Evolutionary conservation across 495 filamentous ascomycete species (phyloP).

Genomic region (Penicillium riverlandense): DNA sequence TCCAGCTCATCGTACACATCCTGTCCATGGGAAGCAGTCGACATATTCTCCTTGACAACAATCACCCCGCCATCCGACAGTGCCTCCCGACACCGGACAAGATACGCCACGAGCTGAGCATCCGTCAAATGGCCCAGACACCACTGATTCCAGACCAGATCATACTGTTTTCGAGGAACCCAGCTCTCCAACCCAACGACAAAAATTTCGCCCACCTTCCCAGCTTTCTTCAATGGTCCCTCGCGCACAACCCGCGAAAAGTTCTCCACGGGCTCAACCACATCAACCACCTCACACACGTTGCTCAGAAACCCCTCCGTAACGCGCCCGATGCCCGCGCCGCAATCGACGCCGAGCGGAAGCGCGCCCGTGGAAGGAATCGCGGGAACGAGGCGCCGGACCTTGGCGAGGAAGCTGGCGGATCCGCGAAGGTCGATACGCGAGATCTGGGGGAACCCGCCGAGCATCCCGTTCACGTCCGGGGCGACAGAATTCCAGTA

Average conservation of each 20-base stretch:
- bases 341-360: constrained; percentile 47
- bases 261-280: constrained; percentile 53
- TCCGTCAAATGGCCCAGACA: constrained; percentile 91
- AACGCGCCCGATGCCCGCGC: constrained; percentile 57
- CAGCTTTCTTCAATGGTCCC: constrained; percentile 19
- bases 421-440: constrained; percentile 73
- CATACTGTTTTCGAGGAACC: constrained; percentile 52
- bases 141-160: constrained; percentile 73
- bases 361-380: constrained; percentile 20
- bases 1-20: constrained; percentile 77
- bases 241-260: constrained; percentile 33
- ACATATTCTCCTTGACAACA: constrained; percentile 85
- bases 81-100: constrained; percentile 51
- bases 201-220: constrained; percentile 54
- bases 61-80: constrained; percentile 50
- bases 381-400: constrained; percentile 42
- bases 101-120: constrained; percentile 58
- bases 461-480: constrained; percentile 72
- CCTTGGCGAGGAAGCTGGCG: constrained; percentile 66
- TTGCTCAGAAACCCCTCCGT: constrained; percentile 49
- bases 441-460: constrained; percentile 67
- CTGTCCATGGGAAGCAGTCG: constrained; percentile 39
- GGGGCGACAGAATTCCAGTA: constrained; percentile 76
- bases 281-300: constrained; percentile 46
- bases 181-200: constrained; percentile 73